Percentiles rank a stretch among this genome's conserved stretches.
Conservation (phyloP, 768 basidiomycete genomes). For the Russula abietina region DNA sequence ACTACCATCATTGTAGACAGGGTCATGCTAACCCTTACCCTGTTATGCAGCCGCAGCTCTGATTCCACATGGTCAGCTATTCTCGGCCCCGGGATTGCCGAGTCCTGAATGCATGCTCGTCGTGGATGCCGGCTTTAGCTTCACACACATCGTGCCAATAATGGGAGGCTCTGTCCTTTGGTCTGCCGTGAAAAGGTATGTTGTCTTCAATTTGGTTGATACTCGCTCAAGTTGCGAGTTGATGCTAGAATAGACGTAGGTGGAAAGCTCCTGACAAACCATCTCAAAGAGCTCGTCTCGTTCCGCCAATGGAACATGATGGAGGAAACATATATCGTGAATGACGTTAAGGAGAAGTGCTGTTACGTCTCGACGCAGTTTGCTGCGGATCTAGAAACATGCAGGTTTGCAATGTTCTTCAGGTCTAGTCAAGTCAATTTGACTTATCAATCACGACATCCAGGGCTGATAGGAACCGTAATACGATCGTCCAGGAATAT, state of each 20-base stretch:
- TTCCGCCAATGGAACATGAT: constrained; percentile 99
- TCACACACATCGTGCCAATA: constrained; percentile 86
- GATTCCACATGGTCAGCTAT: constrained; percentile 70
- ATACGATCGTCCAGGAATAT: constrained; percentile 79
- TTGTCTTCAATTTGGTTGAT: not conserved
- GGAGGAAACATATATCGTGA: constrained; percentile 92
- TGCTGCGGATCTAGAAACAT: constrained; percentile 64
- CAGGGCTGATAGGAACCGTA: constrained; percentile 51
- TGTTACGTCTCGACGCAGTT: constrained; percentile 80
- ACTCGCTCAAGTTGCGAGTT: not conserved
- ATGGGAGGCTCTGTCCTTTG: constrained; percentile 69
- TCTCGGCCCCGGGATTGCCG: constrained; percentile 43
- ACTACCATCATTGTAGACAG: constrained; percentile 19
- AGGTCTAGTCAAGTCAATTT: constrained; percentile 4
- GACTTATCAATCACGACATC: constrained; percentile 10
- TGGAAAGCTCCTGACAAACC: constrained; percentile 92
- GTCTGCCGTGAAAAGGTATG: constrained; percentile 59
- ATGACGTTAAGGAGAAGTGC: constrained; percentile 85
- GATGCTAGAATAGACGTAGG: constrained; percentile 80
- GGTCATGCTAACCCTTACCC: constrained; percentile 19
- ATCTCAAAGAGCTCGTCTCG: constrained; percentile 87
- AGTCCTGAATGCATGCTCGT: constrained; percentile 73
- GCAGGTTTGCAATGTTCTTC: constrained; percentile 51
- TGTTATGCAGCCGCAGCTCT: constrained; percentile 62
- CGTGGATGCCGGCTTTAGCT: constrained; percentile 90